Percentiles rank a stretch among this genome's conserved stretches.
Evolutionary conservation across 176 grass and related monocot species (phyloP).

Genomic region (Carex pumila): DNA sequence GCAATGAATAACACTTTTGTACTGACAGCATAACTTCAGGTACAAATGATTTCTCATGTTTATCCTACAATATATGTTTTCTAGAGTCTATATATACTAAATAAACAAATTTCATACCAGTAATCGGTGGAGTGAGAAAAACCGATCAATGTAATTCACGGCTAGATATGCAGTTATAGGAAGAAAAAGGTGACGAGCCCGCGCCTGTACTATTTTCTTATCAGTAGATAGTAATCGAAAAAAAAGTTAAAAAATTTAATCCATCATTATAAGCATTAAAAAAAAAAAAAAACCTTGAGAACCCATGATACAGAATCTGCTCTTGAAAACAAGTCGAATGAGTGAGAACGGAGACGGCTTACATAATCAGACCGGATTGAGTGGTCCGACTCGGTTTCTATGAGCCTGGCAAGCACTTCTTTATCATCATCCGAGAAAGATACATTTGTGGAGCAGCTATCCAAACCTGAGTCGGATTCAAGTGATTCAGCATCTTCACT

Average conservation of each 20-base stretch:
- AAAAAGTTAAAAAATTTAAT: background rate
- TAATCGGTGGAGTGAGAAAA: slow-evolving; percentile 66
- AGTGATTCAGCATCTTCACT: slow-evolving; percentile 51
- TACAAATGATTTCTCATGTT: background rate
- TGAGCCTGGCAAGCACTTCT: slow-evolving; percentile 51
- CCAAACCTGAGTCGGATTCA: background rate
- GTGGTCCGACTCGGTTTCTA: slow-evolving; percentile 47
- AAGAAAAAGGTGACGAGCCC: slow-evolving; percentile 54
- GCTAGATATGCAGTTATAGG: slow-evolving; percentile 92
- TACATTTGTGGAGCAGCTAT: background rate
- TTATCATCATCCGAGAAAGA: background rate
- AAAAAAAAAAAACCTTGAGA: slow-evolving; percentile 51
- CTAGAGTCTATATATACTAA: background rate
- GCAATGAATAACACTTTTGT: background rate
- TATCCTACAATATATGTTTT: background rate
- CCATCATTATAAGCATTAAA: background rate
- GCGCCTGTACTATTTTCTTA: slow-evolving; percentile 42
- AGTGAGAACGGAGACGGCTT: slow-evolving; percentile 56
- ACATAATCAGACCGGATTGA: slow-evolving; percentile 60
- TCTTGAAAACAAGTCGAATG: slow-evolving; percentile 52
- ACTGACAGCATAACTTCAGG: background rate
- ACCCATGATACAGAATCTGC: slow-evolving; percentile 79
- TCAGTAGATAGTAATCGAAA: background rate
- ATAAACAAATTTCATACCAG: slow-evolving; percentile 22
- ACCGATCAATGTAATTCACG: slow-evolving; percentile 98